These are phyloP conservation scores for Fusarium palustre DNA, from an alignment of 2,329 filamentous ascomycete genomes.

Conservation along the genomic window DNA sequence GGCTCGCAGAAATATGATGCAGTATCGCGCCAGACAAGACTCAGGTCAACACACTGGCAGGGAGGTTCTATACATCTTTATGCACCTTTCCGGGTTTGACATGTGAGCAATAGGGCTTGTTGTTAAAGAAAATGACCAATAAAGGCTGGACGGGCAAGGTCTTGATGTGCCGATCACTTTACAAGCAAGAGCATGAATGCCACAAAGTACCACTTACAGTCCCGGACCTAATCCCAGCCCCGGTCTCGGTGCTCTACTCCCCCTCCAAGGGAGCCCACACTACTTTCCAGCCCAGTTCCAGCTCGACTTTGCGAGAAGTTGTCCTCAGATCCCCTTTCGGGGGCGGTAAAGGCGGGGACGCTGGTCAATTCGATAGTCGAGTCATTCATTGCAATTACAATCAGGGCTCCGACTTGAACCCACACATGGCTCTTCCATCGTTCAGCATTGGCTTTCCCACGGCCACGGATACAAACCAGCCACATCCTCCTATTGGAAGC, in stretches of 20 bases:
- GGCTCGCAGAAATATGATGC: conserved; percentile 35
- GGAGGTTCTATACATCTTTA: conserved; percentile 37
- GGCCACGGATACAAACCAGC: conserved; percentile 37
- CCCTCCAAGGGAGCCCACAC: conserved; percentile 38
- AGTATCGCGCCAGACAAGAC: conserved; percentile 39
- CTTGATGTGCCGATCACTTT: conserved; percentile 44
- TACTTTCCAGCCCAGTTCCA: conserved; percentile 39
- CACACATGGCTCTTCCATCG: conserved; percentile 44
- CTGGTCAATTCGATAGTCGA: conserved; percentile 39
- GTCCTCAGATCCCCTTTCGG: conserved; percentile 36
- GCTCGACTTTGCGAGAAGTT: conserved; percentile 28
- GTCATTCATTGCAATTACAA: conserved; percentile 46
- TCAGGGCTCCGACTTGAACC: conserved; percentile 47
- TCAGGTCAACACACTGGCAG: conserved; percentile 7
- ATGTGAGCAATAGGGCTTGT: conserved; percentile 47
- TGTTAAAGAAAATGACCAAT: conserved; percentile 43
- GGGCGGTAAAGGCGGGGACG: conserved; percentile 47
- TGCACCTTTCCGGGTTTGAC: conserved; percentile 44
- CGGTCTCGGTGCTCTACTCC: conserved; percentile 30
- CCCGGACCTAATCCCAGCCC: conserved; percentile 35
- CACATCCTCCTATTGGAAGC: conserved; percentile 44
- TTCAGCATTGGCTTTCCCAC: conserved; percentile 43
- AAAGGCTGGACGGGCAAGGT: conserved; percentile 32
- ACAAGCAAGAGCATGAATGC: conserved; percentile 36
- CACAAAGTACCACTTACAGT: conserved; percentile 37